Conservation (phyloP, 2,329 filamentous ascomycete genomes). For the Lasiodiplodia theobromae region DNA sequence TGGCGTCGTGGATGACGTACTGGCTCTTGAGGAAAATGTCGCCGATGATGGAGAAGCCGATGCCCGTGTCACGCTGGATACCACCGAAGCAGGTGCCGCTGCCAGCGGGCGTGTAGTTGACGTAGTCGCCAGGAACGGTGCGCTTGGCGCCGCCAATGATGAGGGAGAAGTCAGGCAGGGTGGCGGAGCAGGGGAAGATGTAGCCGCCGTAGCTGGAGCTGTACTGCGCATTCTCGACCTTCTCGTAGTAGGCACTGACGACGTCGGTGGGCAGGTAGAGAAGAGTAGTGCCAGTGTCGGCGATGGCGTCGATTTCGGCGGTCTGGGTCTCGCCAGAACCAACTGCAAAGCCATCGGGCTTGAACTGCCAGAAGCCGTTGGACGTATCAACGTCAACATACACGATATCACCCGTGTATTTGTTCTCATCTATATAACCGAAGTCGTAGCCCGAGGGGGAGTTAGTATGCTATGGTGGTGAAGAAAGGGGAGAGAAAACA, state of each 20-base stretch:
- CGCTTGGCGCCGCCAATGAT: conserved; percentile 58
- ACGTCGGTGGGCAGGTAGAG: conserved; percentile 64
- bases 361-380: conserved; percentile 71
- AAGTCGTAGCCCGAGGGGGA: too few species aligned
- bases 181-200: conserved; percentile 59
- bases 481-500: too few species aligned
- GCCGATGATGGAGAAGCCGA: conserved; percentile 74
- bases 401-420: conserved; percentile 65
- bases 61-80: conserved; percentile 67
- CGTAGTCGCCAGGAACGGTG: conserved; percentile 61
- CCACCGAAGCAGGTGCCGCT: conserved; percentile 72
- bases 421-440: conserved; percentile 63
- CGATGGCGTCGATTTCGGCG: conserved; percentile 62
- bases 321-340: conserved; percentile 52
- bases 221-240: conserved; percentile 61
- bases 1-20: conserved; percentile 73
- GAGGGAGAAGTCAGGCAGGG: conserved; percentile 62
- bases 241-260: conserved; percentile 65
- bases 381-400: conserved; percentile 64
- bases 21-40: conserved; percentile 80
- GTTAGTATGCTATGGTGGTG: too few species aligned
- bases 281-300: conserved; percentile 75
- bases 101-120: conserved; percentile 61
- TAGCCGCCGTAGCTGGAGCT: conserved; percentile 61
- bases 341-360: conserved; percentile 62